Conservation (phyloP, 345 rosid species). For the Rhizophora apiculata region DNA sequence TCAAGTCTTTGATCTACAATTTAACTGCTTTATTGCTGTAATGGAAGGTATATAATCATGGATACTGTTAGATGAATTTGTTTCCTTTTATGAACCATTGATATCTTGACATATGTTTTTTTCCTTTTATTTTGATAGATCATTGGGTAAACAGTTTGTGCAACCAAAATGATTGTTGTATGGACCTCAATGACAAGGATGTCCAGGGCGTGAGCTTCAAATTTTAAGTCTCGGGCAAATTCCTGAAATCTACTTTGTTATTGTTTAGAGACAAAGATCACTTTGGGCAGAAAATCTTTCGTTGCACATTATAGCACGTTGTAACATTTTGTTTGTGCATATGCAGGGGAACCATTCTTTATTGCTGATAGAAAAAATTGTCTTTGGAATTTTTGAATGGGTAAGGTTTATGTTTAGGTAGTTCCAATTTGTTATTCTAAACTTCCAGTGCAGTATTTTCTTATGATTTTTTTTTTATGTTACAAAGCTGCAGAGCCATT, state of each 20-base stretch:
- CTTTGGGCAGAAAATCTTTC: no score
- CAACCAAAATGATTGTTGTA: conserved; percentile 51
- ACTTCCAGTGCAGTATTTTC: background rate
- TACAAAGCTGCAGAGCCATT: background rate
- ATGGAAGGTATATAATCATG: conserved; percentile 65
- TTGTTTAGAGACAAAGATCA: no score
- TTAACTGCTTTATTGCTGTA: conserved; percentile 61
- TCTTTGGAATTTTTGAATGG: conserved; percentile 95
- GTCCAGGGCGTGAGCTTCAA: conserved; percentile 45
- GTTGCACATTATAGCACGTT: background rate
- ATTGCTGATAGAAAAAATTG: conserved; percentile 69
- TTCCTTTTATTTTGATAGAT: conserved; percentile 40
- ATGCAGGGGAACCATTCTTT: conserved; percentile 84
- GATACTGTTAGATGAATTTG: background rate
- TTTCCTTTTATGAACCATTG: background rate
- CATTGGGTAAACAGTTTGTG: conserved; percentile 50
- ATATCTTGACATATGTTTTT: background rate
- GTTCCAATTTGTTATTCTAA: background rate
- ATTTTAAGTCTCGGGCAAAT: background rate
- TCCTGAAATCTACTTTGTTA: background rate
- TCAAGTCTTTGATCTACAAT: conserved; percentile 46
- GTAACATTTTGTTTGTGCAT: conserved; percentile 12
- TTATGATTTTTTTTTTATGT: background rate
- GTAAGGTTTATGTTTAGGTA: conserved; percentile 36
- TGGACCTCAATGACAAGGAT: conserved; percentile 40